Evolutionary conservation across 169 alveolate genomes (phyloP), one percentile per base, ranked within the genome.

Genomic region (Babesia bigemina): DNA sequence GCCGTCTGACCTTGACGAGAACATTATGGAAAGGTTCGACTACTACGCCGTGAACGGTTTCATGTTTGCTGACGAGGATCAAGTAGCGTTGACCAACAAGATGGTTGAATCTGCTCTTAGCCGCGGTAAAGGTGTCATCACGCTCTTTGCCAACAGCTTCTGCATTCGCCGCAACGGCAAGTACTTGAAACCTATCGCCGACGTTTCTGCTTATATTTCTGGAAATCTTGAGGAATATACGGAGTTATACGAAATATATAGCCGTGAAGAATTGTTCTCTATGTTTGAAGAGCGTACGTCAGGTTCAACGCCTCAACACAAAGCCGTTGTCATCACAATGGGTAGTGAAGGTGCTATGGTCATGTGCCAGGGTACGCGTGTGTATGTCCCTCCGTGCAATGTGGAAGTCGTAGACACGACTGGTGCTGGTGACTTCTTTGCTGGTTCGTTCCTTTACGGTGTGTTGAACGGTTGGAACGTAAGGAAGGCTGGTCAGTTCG

Each of bases 371-470:
- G 76, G 76, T 14, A 22, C 50, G 56, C 59, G 60, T 33, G 8
- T 29, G 22, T 55, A 8, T 14, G 66, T 67, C 28, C 76, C 76
- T 26, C 49, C 76, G 10, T 17, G 52, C 21, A 60, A 36, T 6
- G 59, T 36, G 29, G 55, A 49, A 2, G 74, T 22, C 48, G 61
- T 65, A 1, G 74, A 65, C 74, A 65, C 62, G 33, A 65, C 74
- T 44, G 74, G 74, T 65, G 74, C 74, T n/a, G 74, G 74, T 1
- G 74, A 65, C 74, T 65, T 65, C 74, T 65, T 65, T 26, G 74
- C 74, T 29, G 74, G 74, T 11, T 10, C 74, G 8, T 17, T 50
- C 47, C 61, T 65, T 12, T 65, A 65, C 22, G 74, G 74, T n/a
- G 19, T 65, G 19, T 61, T 65, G n/a, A 65, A 65, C 49, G 74